phyloP scores from a whole-genome alignment of 306 rosid species.

The Datisca glomerata region DNA sequence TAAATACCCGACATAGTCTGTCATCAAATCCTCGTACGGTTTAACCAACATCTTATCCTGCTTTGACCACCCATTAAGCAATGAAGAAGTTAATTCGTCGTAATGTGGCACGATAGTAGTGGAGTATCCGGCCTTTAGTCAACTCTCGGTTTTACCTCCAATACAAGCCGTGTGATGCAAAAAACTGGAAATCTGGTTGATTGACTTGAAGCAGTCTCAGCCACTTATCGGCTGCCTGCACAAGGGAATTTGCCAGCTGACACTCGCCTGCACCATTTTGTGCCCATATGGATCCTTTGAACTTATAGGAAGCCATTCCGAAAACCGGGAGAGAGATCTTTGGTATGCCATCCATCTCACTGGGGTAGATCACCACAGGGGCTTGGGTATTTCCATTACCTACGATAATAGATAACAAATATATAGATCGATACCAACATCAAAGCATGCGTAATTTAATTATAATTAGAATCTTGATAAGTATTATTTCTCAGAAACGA shows the following conservation, averaged over 20 bases:
- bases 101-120: no score
- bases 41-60: no score
- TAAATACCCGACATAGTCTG: no score
- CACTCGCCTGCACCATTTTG: conserved; percentile 37
- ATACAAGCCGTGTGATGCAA: no score
- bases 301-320: conserved; percentile 74
- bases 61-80: no score
- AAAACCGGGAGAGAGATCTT: conserved; percentile 46
- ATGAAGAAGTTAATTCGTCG: no score
- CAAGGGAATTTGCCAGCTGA: conserved; percentile 42
- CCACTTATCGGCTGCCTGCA: conserved; percentile 69
- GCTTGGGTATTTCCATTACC: conserved; percentile 35
- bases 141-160: no score
- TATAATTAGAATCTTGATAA: neutral
- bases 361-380: conserved; percentile 46
- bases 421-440: neutral
- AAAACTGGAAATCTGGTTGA: conserved; percentile 84
- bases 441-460: neutral
- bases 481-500: no score
- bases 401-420: conserved; percentile 9
- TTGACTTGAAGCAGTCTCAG: conserved; percentile 52
- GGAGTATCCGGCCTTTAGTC: no score
- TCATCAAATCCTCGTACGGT: no score
- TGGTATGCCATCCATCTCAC: conserved; percentile 38
- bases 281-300: conserved; percentile 61